phyloP scores from a whole-genome alignment of 371 early-diverging fungal species.

The Nosema muscidifuracis region DNA sequence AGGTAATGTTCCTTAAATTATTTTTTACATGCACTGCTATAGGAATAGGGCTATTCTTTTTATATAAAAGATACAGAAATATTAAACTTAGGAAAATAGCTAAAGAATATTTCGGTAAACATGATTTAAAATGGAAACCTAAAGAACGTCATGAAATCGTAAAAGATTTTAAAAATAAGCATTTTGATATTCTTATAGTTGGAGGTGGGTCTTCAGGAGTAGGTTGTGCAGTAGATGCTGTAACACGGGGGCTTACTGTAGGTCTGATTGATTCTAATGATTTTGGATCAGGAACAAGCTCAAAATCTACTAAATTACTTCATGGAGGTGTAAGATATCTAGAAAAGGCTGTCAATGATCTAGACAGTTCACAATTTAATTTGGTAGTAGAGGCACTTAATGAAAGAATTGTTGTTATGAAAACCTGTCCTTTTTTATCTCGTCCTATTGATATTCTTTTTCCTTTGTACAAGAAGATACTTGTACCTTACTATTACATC shows the following conservation, averaged over 20 bases:
- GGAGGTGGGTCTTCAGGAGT: constrained; percentile 96
- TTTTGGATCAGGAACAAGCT: constrained; percentile 86
- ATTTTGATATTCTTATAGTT: constrained; percentile 77
- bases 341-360: constrained; percentile 86
- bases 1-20: no score
- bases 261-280: constrained; percentile 92
- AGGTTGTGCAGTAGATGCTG: constrained; percentile 90
- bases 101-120: not conserved
- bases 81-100: constrained; percentile 13
- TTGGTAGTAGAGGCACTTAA: constrained; percentile 87
- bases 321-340: constrained; percentile 98
- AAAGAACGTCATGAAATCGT: constrained; percentile 33
- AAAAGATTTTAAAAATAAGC: constrained; percentile 18
- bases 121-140: constrained; percentile 48
- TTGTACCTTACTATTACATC: constrained; percentile 87
- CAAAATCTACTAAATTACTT: constrained; percentile 89
- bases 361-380: constrained; percentile 88
- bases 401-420: constrained; percentile 83
- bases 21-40: no score
- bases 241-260: constrained; percentile 83
- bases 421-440: constrained; percentile 86
- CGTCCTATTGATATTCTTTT: constrained; percentile 85
- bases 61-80: not conserved
- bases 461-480: constrained; percentile 85
- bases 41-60: constrained; percentile 2